Evolutionary conservation across 2,329 filamentous ascomycete species (phyloP).

Genomic region (Beauveria pseudobassiana): DNA sequence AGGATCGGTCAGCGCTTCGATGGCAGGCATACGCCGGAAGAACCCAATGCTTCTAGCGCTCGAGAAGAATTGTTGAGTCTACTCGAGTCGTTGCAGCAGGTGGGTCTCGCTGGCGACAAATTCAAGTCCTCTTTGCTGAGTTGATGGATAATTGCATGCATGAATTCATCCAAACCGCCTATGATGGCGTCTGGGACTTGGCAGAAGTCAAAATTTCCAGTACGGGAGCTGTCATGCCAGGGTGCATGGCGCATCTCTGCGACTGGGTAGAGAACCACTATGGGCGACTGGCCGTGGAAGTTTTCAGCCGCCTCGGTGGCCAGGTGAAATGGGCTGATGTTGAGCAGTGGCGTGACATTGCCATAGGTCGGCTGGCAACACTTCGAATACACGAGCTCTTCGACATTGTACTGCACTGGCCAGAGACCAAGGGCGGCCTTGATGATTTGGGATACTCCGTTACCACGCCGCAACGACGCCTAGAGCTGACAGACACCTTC

Average conservation of each 20-base stretch:
- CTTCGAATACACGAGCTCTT: slow-evolving; percentile 67
- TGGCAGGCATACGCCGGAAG: slow-evolving; percentile 16
- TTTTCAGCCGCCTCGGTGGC: slow-evolving; percentile 42
- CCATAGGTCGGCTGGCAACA: slow-evolving; percentile 58
- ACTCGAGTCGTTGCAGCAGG: slow-evolving; percentile 50
- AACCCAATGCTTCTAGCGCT: slow-evolving; percentile 29
- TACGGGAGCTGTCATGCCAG: slow-evolving; percentile 31
- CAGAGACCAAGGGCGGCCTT: slow-evolving; percentile 61
- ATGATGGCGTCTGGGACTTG: slow-evolving; percentile 52
- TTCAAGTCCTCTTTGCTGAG: slow-evolving; percentile 67
- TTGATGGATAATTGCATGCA: slow-evolving; percentile 61
- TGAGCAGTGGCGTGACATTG: slow-evolving; percentile 64
- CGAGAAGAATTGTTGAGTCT: slow-evolving; percentile 47
- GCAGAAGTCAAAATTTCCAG: slow-evolving; percentile 16
- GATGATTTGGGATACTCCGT: slow-evolving; percentile 67
- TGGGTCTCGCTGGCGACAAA: slow-evolving; percentile 61
- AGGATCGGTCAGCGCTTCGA: slow-evolving; percentile 19
- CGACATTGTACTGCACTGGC: slow-evolving; percentile 72
- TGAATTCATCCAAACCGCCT: slow-evolving; percentile 53
- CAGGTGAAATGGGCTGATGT: slow-evolving; percentile 48
- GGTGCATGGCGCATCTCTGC: slow-evolving; percentile 51
- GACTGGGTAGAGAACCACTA: slow-evolving; percentile 64
- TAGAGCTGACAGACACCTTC: slow-evolving; percentile 64
- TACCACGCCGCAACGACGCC: slow-evolving; percentile 58
- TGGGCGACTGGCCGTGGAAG: slow-evolving; percentile 54